Conservation (phyloP, 1,139 yeast species). For the Hanseniaspora sp. region DNA sequence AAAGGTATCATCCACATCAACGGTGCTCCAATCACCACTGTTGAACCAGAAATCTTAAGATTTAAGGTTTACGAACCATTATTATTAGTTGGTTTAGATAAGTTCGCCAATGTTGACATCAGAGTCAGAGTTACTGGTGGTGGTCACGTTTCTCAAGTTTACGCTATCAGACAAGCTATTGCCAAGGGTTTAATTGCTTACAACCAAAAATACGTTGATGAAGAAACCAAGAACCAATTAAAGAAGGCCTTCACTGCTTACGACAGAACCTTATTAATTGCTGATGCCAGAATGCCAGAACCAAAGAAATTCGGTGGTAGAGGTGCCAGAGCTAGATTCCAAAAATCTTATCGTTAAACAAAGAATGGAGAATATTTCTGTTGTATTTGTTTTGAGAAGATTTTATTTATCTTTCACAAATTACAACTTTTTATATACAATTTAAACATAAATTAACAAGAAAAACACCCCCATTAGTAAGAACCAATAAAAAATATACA, state of each 20-base stretch:
- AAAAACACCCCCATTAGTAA: constrained; percentile 10
- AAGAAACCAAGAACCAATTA: constrained; percentile 98
- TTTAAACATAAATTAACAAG: constrained; percentile 7
- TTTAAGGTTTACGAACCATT: constrained; percentile 99
- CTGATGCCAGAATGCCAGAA: constrained; percentile 99
- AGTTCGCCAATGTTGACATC: constrained; percentile 95
- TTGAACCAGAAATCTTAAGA: constrained; percentile 97
- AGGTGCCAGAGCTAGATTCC: constrained; percentile 99
- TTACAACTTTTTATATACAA: constrained; percentile 13
- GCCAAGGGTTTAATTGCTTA: constrained; percentile 99
- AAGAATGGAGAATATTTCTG: constrained; percentile 18
- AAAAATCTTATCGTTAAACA: constrained; percentile 97
- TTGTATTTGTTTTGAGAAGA: constrained; percentile 13
- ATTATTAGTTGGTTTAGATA: constrained; percentile 95
- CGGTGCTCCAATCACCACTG: constrained; percentile 98
- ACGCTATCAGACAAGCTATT: constrained; percentile 99
- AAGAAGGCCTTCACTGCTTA: constrained; percentile 94
- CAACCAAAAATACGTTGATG: constrained; percentile 98
- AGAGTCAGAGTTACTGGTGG: constrained; percentile 99
- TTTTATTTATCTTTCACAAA: background rate
- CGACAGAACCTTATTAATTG: constrained; percentile 99
- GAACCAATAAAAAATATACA: background rate
- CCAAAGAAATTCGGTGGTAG: constrained; percentile 99
- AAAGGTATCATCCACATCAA: constrained; percentile 98
- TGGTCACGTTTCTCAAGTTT: constrained; percentile 99